A percentile compares a stretch with the other conserved stretches of the same genome.
Conservation (phyloP, 768 basidiomycete species). For the Tulasnella sp. region DNA sequence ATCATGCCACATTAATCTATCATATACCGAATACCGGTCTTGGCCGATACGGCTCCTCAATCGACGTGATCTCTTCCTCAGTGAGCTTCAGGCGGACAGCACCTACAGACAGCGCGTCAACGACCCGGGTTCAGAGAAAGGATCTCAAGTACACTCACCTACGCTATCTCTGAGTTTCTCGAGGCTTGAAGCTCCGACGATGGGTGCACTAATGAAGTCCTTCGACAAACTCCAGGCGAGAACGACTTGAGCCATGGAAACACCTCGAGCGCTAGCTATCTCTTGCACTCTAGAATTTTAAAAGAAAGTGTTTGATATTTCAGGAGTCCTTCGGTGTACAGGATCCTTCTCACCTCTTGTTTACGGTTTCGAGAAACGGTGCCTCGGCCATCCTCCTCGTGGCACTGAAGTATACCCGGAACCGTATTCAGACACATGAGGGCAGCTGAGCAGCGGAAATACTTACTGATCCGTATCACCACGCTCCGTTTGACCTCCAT, state of each 20-base stretch:
- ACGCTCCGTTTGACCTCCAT: neutral
- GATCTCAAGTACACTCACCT: neutral
- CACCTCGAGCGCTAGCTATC: neutral
- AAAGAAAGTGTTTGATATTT: neutral
- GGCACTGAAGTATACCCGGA: neutral
- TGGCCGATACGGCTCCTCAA: conserved; percentile 1
- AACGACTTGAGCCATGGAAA: conserved; percentile 9
- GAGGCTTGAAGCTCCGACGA: neutral
- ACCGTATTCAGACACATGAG: neutral
- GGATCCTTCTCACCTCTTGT: neutral
- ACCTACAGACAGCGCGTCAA: neutral
- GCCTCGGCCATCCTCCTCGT: neutral
- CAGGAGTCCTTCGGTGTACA: neutral
- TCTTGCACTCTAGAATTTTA: neutral
- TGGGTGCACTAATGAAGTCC: conserved; percentile 4
- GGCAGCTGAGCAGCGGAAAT: neutral
- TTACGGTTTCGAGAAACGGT: neutral
- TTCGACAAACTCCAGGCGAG: conserved; percentile 1
- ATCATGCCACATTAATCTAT: neutral
- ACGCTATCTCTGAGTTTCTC: neutral
- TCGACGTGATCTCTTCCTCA: neutral
- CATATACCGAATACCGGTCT: neutral
- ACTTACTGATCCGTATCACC: conserved; percentile 1
- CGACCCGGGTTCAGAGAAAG: neutral
- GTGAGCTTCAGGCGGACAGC: conserved; percentile 1